Base-by-base conservation (phyloP, 2,329 filamentous ascomycete species). In the Ceratocystis lukuohia region DNA sequence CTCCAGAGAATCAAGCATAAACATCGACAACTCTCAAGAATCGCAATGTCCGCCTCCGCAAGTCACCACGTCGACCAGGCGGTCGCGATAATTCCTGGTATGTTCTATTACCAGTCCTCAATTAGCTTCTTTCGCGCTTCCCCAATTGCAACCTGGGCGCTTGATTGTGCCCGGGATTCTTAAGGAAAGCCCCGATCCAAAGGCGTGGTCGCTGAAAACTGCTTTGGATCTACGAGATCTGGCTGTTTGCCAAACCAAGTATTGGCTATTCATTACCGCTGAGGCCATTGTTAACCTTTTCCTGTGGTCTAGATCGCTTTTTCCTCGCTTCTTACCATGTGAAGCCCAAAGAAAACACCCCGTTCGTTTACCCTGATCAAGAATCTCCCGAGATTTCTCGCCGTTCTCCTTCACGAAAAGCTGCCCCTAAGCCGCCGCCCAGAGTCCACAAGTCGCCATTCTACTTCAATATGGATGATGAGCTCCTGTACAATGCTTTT, bases 11-110 rank as follows among this genome's bases (percentile, higher is more conserved):
- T 12, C n/a, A 50, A 8, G 10, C 61, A 5, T 17, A 25, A 28
- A 12, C 1, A 10, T 33, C 45, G 44, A 15, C 28, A 20, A 17
- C 44, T 15, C 15, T 20, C 15, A 2, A 30, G 12, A 28, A n/a
- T 22, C 30, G 22, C 48, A 37, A 66, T 68, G 66, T 68, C 66
- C 37, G 59, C 63, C 28, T 59, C 66, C 12, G 64, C 59, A 66
- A 68, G 48, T 48, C 62, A 59, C 44, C 65, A 57, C 15, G 61
- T 68, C 41, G 64, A 64, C 25, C 90, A 96, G 79, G 86, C 96
- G 72, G 92, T 96, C 74, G 92, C 96, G 80, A 96, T 96, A 77
- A 96, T 96, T 72, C 89, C 91, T 80, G 89, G 91, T 96, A 81
- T 73, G 84, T 79, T 65, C 64, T 59, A 4, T 30, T 20, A 1